Base-by-base conservation (phyloP, 2,329 filamentous ascomycete genomes). In the Anthostomella pinea region DNA sequence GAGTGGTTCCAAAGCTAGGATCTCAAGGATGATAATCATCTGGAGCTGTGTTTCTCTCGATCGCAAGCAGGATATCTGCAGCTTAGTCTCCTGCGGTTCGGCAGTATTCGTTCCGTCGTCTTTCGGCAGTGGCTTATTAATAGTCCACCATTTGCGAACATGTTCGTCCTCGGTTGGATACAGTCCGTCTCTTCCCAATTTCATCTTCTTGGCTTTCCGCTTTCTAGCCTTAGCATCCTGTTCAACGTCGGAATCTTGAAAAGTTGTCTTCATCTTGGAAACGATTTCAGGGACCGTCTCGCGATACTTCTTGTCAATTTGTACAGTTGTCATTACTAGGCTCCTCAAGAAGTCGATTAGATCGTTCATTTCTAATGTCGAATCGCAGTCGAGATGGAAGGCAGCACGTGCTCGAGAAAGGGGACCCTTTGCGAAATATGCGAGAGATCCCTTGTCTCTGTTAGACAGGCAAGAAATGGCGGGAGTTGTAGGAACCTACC, bases 401-500 rank as follows among this genome's bases (percentile, higher is more conserved):
- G 81, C 76, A 30, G 82, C 83, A 41, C 86, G 77, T 29, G 85
- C 82, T 49, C 85, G 75, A 28, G 86, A 87, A 14, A 93, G 66
- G 2, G 87, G 85, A 1, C 86, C 87, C 65, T 93, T 93, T 14
- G 83, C 83, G 61, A 91, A 90, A 60, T 90, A 93, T 39, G 86
- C 86, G 38, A 91, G 66, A 3, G 86, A 87, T 21, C 84, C 86
- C 73, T 86, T 64, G 7, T 58, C 65, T 8, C 66, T 49, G 56
- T 75, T 72, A 45, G 73, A 35, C 8, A 31, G 22, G 3, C 16
- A 24, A 14, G 9, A 14, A 4, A 6, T 26, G 2, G 24, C 8
- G 10, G 21, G 15, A 19, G 30, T 13, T 14, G 13, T 11, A 39
- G 64, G 65, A 21, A 51, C 68, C 10, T 59, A 78, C 78, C 69